Evolutionary conservation across 2,329 filamentous ascomycete species (phyloP).

Genomic region (Fusarium sp.): DNA sequence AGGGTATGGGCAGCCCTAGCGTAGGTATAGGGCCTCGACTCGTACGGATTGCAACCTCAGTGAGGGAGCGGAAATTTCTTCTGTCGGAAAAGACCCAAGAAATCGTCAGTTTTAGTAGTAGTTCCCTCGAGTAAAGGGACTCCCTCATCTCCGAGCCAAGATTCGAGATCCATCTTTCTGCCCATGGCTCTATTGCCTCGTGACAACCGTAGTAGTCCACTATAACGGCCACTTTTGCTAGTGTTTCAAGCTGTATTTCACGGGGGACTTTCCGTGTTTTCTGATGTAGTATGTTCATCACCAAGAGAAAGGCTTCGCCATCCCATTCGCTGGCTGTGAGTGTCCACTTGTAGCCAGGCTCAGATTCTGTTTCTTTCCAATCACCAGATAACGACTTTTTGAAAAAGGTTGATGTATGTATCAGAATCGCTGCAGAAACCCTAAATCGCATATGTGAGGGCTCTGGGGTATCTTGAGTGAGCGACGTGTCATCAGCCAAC

Average conservation of each 20-base stretch:
- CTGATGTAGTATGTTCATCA: not conserved
- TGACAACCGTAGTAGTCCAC: not conserved
- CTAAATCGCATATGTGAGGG: not conserved
- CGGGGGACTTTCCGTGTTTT: not conserved
- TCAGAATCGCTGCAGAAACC: not conserved
- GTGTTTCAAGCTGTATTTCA: accelerated
- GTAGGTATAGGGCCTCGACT: not conserved
- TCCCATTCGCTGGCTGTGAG: not conserved
- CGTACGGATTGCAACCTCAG: accelerated
- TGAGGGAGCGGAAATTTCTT: not conserved
- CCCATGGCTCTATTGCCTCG: not conserved
- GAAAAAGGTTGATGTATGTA: not conserved
- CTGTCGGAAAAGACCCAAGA: not conserved
- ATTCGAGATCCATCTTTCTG: not conserved
- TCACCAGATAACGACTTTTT: not conserved
- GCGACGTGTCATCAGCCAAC: too few species aligned
- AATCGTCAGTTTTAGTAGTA: not conserved
- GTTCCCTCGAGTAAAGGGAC: not conserved
- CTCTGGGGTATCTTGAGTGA: not conserved
- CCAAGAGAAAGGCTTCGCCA: not conserved
- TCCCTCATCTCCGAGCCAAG: accelerated
- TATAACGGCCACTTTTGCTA: not conserved
- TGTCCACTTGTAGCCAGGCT: not conserved
- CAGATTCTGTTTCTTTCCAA: not conserved
- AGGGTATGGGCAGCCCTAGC: not conserved